Evolutionary conservation across 371 early-diverging fungal genomes (phyloP), one percentile per base, ranked within the genome.

Genomic region (Mucor racemosus): DNA sequence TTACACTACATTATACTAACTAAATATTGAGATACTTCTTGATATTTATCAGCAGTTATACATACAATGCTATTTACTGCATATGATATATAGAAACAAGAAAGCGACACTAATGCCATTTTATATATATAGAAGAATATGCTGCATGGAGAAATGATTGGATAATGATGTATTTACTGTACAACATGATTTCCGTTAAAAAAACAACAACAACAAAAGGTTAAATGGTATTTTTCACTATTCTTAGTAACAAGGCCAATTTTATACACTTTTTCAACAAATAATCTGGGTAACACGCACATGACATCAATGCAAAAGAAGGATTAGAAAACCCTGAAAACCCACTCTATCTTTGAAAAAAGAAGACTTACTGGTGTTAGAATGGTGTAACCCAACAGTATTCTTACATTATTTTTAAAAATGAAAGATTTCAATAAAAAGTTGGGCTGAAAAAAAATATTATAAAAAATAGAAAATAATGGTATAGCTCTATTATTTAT

Each of bases 221-320:
- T 34, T 55, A 55, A 34, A 55, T 15, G 5, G 35, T 11, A 55
- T 33, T 55, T 53, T 48, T 7, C 50, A 7, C 50, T 48, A 48
- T 48, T 55, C 34, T 55, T 55, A 55, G 55, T 34, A 55, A 35
- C 55, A 55, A 31, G 14, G 7, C 55, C 55, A 55, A n/a, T 11
- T 55, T 34, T 55, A 35, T 33, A 15, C 33, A 33, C 9, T 34
- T 31, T 55, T 13, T 26, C 7, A 26, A 26, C 3, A 11, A 19
- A 50, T 26, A 50, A 26, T 11, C 21, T 11, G 35, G 14, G 55
- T 55, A 55, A 0, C n/a, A 55, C 55, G 34, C 55, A 55, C 33
- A 55, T 55, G 55, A 55, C 55, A 55, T 55, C 55, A 55, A 35
- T 55, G 8, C 13, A 33, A 35, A 55, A 54, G 13, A 54, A 54